These are phyloP conservation scores for Arthrobotrys iridis DNA, from an alignment of 2,329 filamentous ascomycete genomes.

Conservation along the genomic window DNA sequence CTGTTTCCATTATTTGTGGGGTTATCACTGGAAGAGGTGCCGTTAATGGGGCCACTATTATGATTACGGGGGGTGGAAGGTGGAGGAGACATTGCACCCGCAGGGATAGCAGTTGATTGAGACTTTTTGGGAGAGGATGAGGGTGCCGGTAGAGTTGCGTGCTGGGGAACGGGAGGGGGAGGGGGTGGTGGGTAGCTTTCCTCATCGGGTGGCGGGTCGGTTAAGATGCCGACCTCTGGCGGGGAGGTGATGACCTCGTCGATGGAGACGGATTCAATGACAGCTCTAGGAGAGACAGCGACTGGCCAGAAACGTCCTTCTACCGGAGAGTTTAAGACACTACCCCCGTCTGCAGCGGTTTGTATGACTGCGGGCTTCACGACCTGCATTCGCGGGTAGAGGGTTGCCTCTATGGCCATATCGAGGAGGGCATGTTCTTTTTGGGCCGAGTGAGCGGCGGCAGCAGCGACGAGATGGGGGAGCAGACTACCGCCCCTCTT, in stretches of 20 bases:
- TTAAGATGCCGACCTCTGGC: constrained; percentile 20
- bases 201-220: not conserved
- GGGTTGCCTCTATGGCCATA: constrained; percentile 43
- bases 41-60: not conserved
- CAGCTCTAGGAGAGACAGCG: constrained; percentile 3
- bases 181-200: constrained; percentile 34
- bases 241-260: constrained; percentile 11
- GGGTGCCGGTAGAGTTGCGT: constrained; percentile 33
- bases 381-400: constrained; percentile 47
- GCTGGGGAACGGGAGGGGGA: constrained; percentile 41
- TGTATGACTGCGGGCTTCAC: constrained; percentile 23
- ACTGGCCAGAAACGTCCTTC: constrained; percentile 24
- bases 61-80: not conserved
- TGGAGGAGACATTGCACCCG: constrained; percentile 38
- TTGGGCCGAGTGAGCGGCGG: not conserved
- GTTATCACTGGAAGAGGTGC: not conserved
- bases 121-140: constrained; percentile 22
- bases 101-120: not conserved
- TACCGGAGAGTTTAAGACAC: constrained; percentile 21
- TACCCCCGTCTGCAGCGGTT: not conserved
- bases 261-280: not conserved
- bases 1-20: constrained; percentile 5
- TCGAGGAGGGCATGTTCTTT: constrained; percentile 19
- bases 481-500: constrained; percentile 54
- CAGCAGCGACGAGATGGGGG: constrained; percentile 54